Evolutionary conservation across 1,139 yeast species (phyloP).

Genomic region (Debaryomyces subglobosus): DNA sequence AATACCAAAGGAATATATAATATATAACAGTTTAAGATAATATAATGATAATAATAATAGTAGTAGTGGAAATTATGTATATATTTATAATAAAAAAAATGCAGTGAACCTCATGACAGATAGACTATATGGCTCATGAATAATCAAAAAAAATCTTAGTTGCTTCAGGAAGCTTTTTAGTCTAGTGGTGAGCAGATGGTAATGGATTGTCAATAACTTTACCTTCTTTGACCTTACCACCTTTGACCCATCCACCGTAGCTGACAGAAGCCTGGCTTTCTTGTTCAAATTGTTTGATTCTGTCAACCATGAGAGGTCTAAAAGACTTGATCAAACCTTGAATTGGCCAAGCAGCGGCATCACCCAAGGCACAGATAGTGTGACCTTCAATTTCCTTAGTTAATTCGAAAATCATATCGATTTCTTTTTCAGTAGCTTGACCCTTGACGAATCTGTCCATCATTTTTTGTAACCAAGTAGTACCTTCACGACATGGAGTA

Average conservation of each 20-base stretch:
- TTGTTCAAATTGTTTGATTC: constrained; percentile 56
- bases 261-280: constrained; percentile 42
- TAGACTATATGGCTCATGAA: not conserved
- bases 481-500: constrained; percentile 94
- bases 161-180: not conserved
- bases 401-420: constrained; percentile 79
- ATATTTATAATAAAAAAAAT: constrained; percentile 5
- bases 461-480: constrained; percentile 80
- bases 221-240: constrained; percentile 66
- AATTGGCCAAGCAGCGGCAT: constrained; percentile 92
- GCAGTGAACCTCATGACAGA: constrained; percentile 3
- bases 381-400: constrained; percentile 88
- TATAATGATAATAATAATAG: not conserved
- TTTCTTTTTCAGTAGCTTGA: constrained; percentile 77
- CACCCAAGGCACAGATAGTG: constrained; percentile 89
- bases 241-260: constrained; percentile 80
- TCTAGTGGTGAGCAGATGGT: constrained; percentile 45
- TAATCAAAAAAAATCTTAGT: not conserved
- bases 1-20: constrained; percentile 2
- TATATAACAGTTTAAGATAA: constrained; percentile 1
- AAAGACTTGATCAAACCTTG: constrained; percentile 84
- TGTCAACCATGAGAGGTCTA: constrained; percentile 77
- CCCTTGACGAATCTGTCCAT: constrained; percentile 82
- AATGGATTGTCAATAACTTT: constrained; percentile 64
- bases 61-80: constrained; percentile 1